These are phyloP conservation scores for Juncus inflexus DNA, from an alignment of 176 grass and related monocot species.

Conservation along the genomic window DNA sequence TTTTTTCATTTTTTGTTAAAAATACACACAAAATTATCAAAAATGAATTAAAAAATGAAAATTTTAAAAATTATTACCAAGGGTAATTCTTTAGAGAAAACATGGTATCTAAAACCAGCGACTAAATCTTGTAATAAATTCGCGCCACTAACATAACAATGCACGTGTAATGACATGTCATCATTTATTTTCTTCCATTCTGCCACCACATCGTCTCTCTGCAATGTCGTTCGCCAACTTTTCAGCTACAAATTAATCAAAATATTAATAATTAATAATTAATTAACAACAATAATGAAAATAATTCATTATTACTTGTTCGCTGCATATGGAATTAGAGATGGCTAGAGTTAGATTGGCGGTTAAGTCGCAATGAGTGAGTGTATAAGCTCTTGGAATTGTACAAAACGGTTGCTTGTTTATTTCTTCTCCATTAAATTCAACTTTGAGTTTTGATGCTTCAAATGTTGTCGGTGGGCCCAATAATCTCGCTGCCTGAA, in stretches of 20 bases:
- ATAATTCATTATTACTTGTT: conserved; percentile 30
- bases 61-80: conserved; percentile 34
- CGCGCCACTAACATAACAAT: conserved; percentile 86
- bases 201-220: conserved; percentile 70
- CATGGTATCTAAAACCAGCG: conserved; percentile 77
- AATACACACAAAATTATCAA: neutral
- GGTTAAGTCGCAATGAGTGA: conserved; percentile 88
- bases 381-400: conserved; percentile 62
- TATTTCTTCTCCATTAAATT: conserved; percentile 44
- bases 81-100: conserved; percentile 92
- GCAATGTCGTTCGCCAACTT: conserved; percentile 53
- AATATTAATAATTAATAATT: conserved; percentile 11
- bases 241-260: conserved; percentile 36
- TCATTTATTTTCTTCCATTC: conserved; percentile 76
- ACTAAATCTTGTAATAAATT: conserved; percentile 72
- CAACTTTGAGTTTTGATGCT: conserved; percentile 78
- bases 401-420: conserved; percentile 32
- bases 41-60: no score
- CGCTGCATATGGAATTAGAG: conserved; percentile 44
- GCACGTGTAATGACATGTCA: conserved; percentile 78
- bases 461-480: conserved; percentile 76
- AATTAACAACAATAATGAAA: neutral
- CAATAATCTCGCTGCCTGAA: conserved; percentile 73
- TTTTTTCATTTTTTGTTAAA: neutral
- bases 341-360: conserved; percentile 76